These are phyloP conservation scores for Sporothrix schenckii DNA, from an alignment of 2,329 filamentous ascomycete species.

Conservation along the genomic window DNA sequence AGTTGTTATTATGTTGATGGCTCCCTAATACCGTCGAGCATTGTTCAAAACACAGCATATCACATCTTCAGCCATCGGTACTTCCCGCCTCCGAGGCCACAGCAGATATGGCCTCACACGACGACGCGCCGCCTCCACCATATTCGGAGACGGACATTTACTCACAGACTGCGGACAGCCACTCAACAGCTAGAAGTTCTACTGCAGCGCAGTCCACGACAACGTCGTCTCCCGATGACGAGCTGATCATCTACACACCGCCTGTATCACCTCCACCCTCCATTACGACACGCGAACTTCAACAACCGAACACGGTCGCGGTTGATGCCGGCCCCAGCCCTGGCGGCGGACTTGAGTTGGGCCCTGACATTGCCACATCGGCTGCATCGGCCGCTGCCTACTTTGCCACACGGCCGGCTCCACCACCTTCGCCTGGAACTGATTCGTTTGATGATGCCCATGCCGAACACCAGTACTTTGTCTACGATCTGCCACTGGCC, in stretches of 20 bases:
- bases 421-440: conserved; percentile 31
- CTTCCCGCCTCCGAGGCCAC: background rate
- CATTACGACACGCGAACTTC: conserved; percentile 24
- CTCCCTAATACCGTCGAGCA: background rate
- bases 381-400: conserved; percentile 48
- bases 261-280: conserved; percentile 52
- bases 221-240: conserved; percentile 39
- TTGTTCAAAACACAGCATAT: background rate
- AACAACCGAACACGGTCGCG: background rate
- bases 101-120: conserved; percentile 40
- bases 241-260: conserved; percentile 57
- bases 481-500: conserved; percentile 42
- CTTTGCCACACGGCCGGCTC: conserved; percentile 51
- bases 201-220: background rate
- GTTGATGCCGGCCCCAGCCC: conserved; percentile 33
- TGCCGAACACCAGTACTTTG: conserved; percentile 36
- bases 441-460: conserved; percentile 25
- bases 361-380: conserved; percentile 34
- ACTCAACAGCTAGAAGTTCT: conserved; percentile 41
- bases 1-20: background rate
- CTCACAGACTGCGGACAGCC: conserved; percentile 45
- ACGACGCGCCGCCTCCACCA: conserved; percentile 56
- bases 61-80: background rate
- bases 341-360: conserved; percentile 28
- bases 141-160: conserved; percentile 62